Conservation (phyloP, 2,329 filamentous ascomycete genomes). For the Daldinia eschscholtzii region DNA sequence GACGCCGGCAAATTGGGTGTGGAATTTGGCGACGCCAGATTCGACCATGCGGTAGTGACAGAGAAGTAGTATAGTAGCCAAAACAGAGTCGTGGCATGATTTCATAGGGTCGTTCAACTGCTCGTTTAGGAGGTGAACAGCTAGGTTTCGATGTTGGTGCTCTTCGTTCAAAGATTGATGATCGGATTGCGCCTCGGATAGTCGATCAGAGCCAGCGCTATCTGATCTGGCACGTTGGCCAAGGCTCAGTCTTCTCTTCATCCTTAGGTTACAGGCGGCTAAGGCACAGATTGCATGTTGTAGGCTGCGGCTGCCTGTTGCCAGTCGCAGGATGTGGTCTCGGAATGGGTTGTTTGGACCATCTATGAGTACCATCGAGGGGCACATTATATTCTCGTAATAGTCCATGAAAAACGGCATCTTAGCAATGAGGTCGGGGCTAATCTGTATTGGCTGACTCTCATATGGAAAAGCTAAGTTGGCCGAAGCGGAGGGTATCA, state of each 20-base stretch:
- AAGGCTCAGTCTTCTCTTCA: constrained; percentile 78
- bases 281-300: constrained; percentile 93
- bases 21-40: constrained; percentile 91
- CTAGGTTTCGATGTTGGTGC: constrained; percentile 82
- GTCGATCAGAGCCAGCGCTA: constrained; percentile 60
- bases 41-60: constrained; percentile 96
- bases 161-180: constrained; percentile 81
- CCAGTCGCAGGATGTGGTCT: constrained; percentile 83
- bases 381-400: constrained; percentile 92
- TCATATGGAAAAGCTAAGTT: constrained; percentile 64
- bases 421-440: constrained; percentile 76
- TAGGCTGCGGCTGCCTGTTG: constrained; percentile 82
- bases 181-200: constrained; percentile 63
- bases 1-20: constrained; percentile 92
- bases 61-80: constrained; percentile 87
- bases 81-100: constrained; percentile 85
- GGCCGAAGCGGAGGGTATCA: constrained; percentile 59
- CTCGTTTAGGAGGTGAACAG: constrained; percentile 84
- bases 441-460: constrained; percentile 63
- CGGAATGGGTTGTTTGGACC: constrained; percentile 87
- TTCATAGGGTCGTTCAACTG: constrained; percentile 82
- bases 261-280: constrained; percentile 88
- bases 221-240: constrained; percentile 66
- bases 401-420: constrained; percentile 93
- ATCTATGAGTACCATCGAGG: constrained; percentile 92